Evolutionary conservation across 2,329 filamentous ascomycete genomes (phyloP).

Genomic region (Fulvia fulva): DNA sequence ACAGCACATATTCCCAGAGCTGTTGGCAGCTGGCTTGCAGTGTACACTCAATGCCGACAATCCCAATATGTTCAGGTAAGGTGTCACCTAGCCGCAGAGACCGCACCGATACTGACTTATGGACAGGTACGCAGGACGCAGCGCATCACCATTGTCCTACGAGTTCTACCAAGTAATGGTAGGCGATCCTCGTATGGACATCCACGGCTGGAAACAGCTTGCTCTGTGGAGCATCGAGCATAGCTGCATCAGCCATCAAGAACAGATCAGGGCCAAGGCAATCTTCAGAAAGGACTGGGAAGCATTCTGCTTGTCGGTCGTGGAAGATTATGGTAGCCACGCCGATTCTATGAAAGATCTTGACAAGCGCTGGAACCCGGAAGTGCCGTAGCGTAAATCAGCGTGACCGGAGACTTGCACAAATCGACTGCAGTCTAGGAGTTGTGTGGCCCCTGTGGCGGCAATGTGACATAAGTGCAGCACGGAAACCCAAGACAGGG

Average conservation of each 20-base stretch:
- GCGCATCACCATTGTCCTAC: constrained; percentile 65
- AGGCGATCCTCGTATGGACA: constrained; percentile 61
- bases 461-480: neutral
- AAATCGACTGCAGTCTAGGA: too few species aligned
- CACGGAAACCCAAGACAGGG: neutral
- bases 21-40: constrained; percentile 68
- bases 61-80: constrained; percentile 64
- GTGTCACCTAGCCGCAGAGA: neutral
- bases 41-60: constrained; percentile 75
- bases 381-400: neutral
- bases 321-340: constrained; percentile 35
- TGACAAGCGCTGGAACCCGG: neutral
- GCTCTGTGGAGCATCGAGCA: constrained; percentile 46
- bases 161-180: constrained; percentile 76
- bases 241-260: constrained; percentile 42
- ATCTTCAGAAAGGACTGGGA: constrained; percentile 58
- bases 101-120: too few species aligned
- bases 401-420: neutral
- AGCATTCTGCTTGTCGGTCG: constrained; percentile 53
- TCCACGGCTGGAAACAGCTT: constrained; percentile 67
- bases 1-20: constrained; percentile 63
- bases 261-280: constrained; percentile 31
- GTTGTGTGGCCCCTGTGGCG: neutral
- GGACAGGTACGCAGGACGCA: neutral
- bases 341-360: constrained; percentile 10